Evolutionary conservation across 2,329 filamentous ascomycete genomes (phyloP), one percentile per base, ranked within the genome.

Genomic region (Pseudopithomyces maydicus): DNA sequence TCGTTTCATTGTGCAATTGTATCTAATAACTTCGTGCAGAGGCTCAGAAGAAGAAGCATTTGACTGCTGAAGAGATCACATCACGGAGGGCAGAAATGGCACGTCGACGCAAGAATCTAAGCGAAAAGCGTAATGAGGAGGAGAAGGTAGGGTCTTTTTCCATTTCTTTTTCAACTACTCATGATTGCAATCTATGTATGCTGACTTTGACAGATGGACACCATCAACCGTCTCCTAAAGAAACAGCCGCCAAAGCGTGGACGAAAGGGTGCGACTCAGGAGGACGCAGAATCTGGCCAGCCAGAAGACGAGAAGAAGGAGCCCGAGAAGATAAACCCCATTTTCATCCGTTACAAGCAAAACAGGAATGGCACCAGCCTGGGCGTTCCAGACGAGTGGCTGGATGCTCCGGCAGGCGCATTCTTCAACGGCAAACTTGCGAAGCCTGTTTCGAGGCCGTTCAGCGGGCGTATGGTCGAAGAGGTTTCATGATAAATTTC

Each of bases 151-250:
- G 71, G 61, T 54, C 23, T 11, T 41, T 8, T 29, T 11, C 57
- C 32, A n/a, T n/a, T n/a, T n/a, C n/a, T 12, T 29, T 10, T 23
- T 22, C 23, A 17, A 26, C 14, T 46, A 1, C 41, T 19, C 33
- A 42, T 6, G 14, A 14, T 5, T 14, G 12, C 35, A 38, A 4
- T 14, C 35, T 17, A 35, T 45, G 26, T 33, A 48, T 48, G 42
- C 65, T 70, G 49, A 73, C 36, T 38, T 17, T n/a, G 15, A 1
- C 57, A 93, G 90, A 91, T 92, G 85, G 91, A 94, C 80, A 95
- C 91, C 0, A 94, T 95, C 83, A 93, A 95, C 80, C 92, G 93
- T 69, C 86, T 95, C 1, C 85, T 95, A 51, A 92, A 92, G 76
- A 92, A 93, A 72, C 91, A 93, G 73, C 90, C 90, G 1, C 88